Evolutionary conservation across 2,329 filamentous ascomycete species (phyloP).

Genomic region (Penicillium sp.): DNA sequence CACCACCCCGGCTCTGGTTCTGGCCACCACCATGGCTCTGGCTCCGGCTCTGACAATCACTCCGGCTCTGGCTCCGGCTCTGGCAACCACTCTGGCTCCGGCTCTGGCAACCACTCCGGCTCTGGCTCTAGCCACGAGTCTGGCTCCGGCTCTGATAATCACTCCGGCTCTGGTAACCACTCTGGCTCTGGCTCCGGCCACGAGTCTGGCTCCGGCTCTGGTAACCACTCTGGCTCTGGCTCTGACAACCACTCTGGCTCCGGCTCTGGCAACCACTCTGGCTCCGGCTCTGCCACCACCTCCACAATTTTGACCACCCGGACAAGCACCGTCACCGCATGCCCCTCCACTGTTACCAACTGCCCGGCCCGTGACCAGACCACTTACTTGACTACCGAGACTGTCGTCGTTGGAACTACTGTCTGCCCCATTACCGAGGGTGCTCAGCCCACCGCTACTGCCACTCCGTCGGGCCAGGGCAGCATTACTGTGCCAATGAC

Average conservation of each 20-base stretch:
- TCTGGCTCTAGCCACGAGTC: not conserved
- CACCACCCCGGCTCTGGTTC: too few relatives aligned
- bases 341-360: not conserved
- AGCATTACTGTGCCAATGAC: not conserved
- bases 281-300: not conserved
- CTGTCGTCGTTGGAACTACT: not conserved
- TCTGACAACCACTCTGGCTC: not conserved
- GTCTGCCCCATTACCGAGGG: slow-evolving; percentile 1
- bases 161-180: not conserved
- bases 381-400: slow-evolving; percentile 1
- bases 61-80: not conserved
- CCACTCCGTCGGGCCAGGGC: not conserved
- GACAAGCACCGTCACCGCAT: not conserved
- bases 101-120: not conserved
- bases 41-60: not conserved
- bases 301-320: not conserved
- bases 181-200: not conserved
- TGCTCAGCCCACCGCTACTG: not conserved
- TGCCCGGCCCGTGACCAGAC: not conserved
- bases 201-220: not conserved
- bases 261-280: not conserved
- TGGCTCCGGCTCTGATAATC: not conserved
- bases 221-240: not conserved
- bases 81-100: not conserved
- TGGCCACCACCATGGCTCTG: not conserved